Percentiles rank a stretch among this genome's conserved stretches.
phyloP scores from a whole-genome alignment of 768 basidiomycete genomes.

The Collybia mongolica region DNA sequence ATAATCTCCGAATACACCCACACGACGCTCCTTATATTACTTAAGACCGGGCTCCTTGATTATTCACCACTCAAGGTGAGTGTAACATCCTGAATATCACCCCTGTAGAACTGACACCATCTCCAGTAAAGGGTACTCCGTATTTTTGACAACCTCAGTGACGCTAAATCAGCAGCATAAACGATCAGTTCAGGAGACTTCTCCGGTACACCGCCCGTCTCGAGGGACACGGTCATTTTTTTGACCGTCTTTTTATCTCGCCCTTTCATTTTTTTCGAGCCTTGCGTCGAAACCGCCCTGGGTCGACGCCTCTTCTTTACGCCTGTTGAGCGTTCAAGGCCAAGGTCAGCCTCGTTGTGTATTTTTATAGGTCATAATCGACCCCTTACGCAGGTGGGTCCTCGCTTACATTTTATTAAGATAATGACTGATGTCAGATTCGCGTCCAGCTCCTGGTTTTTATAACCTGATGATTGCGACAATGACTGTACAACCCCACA shows the following conservation, averaged over 20 bases:
- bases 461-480: conserved; percentile 43
- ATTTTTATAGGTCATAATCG: background rate
- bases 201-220: no score
- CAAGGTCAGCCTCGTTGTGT: background rate
- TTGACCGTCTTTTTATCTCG: background rate
- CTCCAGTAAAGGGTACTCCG: background rate
- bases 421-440: background rate
- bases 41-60: no score
- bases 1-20: no score
- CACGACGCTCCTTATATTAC: no score
- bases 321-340: background rate
- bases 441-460: background rate
- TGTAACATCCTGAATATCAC: background rate
- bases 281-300: conserved; percentile 6
- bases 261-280: conserved; percentile 6
- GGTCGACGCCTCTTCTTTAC: background rate
- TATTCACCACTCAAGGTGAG: background rate
- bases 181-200: no score
- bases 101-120: background rate
- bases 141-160: background rate
- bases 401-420: background rate
- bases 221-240: conserved; percentile 5
- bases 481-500: conserved; percentile 30
- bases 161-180: no score
- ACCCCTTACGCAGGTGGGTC: conserved; percentile 3